Conservation (phyloP, 2,329 filamentous ascomycete genomes). For the Neodidymelliopsis sp. region DNA sequence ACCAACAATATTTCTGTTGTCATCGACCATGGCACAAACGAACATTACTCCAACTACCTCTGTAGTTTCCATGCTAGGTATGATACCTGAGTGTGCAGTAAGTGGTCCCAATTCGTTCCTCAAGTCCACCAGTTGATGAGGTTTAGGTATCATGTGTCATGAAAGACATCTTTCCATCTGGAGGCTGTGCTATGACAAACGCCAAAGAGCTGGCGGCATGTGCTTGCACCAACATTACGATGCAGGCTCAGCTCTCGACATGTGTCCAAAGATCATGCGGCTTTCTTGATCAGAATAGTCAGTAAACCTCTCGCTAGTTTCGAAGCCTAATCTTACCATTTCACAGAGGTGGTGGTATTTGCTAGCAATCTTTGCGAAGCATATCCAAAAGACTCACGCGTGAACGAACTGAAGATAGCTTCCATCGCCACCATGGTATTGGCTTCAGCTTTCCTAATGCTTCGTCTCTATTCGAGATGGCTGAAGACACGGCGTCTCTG, state of each 20-base stretch:
- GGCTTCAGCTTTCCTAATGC: constrained; percentile 10
- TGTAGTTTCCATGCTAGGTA: constrained; percentile 17
- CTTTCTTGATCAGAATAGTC: constrained; percentile 13
- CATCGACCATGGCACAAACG: constrained; percentile 2
- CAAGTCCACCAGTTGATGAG: not conserved
- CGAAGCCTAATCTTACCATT: not conserved
- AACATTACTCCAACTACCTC: constrained; percentile 8
- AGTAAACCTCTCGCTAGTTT: not conserved
- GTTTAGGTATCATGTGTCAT: constrained; percentile 20
- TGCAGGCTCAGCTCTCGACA: constrained; percentile 15
- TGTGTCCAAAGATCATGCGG: constrained; percentile 20
- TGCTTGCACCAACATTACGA: constrained; percentile 16
- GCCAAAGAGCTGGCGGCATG: constrained; percentile 17
- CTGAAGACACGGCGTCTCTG: constrained; percentile 19
- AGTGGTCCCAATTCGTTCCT: not conserved
- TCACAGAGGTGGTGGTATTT: constrained; percentile 14
- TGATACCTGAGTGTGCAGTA: constrained; percentile 21
- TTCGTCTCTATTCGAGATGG: constrained; percentile 26
- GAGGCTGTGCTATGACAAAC: constrained; percentile 19
- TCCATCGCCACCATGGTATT: constrained; percentile 20
- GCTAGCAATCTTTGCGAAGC: constrained; percentile 16
- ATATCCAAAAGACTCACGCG: constrained; percentile 22
- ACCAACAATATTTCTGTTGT: constrained; percentile 1
- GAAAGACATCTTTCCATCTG: constrained; percentile 16
- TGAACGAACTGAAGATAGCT: constrained; percentile 14